phyloP scores from a whole-genome alignment of 108 stramenopile genomes.

The Nitzschia sp. region DNA sequence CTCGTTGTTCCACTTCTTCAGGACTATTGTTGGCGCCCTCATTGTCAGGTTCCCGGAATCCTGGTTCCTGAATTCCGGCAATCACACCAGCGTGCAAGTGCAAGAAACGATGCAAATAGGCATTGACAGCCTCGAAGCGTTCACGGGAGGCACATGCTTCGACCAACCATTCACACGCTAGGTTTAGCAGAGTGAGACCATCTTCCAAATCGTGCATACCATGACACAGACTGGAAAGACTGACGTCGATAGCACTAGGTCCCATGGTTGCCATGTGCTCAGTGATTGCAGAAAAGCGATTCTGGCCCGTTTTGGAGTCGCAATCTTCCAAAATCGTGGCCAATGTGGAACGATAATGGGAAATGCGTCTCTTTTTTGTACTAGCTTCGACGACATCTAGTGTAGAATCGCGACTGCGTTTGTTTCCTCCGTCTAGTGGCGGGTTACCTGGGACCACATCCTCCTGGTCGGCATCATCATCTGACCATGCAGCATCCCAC shows the following conservation, averaged over 20 bases:
- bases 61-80: conserved; percentile 53
- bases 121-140: conserved; percentile 85
- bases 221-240: conserved; percentile 77
- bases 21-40: conserved; percentile 3
- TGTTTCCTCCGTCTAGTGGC: conserved; percentile 13
- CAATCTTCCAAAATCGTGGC: conserved; percentile 68
- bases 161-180: conserved; percentile 71
- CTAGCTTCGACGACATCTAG: conserved; percentile 20
- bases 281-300: conserved; percentile 55
- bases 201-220: conserved; percentile 84
- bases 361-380: conserved; percentile 50
- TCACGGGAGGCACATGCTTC: conserved; percentile 69
- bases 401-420: conserved; percentile 21
- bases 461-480: conserved; percentile 57
- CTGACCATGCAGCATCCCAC: conserved; percentile 83
- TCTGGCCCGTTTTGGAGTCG: not conserved
- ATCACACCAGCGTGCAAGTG: conserved; percentile 67
- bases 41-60: not conserved
- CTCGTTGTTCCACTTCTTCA: conserved; percentile 24
- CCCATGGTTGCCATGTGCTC: conserved; percentile 70
- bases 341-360: conserved; percentile 66
- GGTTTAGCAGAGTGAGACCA: conserved; percentile 67
- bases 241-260: conserved; percentile 92
- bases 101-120: conserved; percentile 84
- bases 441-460: conserved; percentile 24